Evolutionary conservation across 139 green algal species (phyloP), one percentile per base, ranked within the genome.

Genomic region (Astrephomene gubernaculifera): DNA sequence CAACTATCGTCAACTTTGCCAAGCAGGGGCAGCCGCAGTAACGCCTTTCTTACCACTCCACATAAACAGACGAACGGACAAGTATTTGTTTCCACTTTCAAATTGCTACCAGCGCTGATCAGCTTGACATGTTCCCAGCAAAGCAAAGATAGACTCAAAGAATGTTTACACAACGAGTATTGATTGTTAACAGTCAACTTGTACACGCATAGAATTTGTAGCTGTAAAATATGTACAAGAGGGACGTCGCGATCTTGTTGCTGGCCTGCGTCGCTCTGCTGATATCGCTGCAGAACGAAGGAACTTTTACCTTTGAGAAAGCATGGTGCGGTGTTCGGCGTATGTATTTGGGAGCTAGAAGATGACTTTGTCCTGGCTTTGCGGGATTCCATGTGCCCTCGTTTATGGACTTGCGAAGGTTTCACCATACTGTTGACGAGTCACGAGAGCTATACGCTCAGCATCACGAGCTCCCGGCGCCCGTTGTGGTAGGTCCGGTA

Each of bases 201-300:
- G n/a, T n/a, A n/a, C n/a, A n/a, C n/a, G n/a, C n/a, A n/a, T n/a
- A n/a, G n/a, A n/a, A n/a, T n/a, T n/a, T n/a, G n/a, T n/a, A n/a
- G n/a, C n/a, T n/a, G n/a, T n/a, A n/a, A n/a, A n/a, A n/a, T n/a
- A 95, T 95, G 95, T 93, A 95, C 61, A 96, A 97, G 83, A 89
- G 96, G 0, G 96, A 98, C 71, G 87, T 98, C 41, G 92, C 82
- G 14, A 93, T 98, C 31, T 74, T 99, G 44, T 54, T 98, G 4
- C 63, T 99, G 6, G 88, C 95, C 1, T 91, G 89, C 29, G 92
- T 96, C 52, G 94, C 91, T 0, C 85, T 98, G 0, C 96, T 96
- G 69, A 84, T 98, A 0, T 93, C 91, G 12, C 82, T 98, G 5
- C 94, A 97, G 54, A 88, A 95, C 27, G 96, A 98, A 68, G 94